These are phyloP conservation scores for Spatholobus suberectus DNA, from an alignment of 306 rosid species.

Conservation along the genomic window DNA sequence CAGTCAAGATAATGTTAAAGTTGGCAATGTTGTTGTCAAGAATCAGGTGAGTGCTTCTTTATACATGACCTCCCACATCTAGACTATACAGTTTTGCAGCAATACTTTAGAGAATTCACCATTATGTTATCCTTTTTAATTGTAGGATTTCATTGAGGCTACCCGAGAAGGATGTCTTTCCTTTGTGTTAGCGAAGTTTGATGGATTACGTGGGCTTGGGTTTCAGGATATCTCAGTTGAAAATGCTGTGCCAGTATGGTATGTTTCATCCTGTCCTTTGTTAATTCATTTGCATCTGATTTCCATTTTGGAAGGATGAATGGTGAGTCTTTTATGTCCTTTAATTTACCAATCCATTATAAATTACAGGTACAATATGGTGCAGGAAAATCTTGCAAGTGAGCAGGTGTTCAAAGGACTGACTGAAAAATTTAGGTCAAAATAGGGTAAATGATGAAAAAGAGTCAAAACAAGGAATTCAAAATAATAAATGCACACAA, in stretches of 20 bases:
- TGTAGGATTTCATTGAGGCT: conserved; percentile 86
- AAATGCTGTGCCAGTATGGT: conserved; percentile 82
- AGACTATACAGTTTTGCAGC: conserved; percentile 30
- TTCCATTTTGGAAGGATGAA: not conserved
- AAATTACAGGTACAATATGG: conserved; percentile 72
- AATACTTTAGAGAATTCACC: conserved; percentile 8
- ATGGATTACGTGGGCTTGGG: conserved; percentile 91
- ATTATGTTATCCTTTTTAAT: conserved; percentile 22
- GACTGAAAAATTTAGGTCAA: not conserved
- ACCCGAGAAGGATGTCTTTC: conserved; percentile 77
- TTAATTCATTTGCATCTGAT: conserved; percentile 9
- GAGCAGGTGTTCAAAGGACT: conserved; percentile 61
- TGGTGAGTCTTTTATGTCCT: not conserved
- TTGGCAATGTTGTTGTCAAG: conserved; percentile 71
- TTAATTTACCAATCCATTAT: conserved; percentile 36
- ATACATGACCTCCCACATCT: conserved; percentile 3
- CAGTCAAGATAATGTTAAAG: conserved; percentile 75
- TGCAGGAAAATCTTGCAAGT: conserved; percentile 65
- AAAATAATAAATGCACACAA: not conserved
- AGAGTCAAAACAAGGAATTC: not conserved
- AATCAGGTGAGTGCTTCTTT: conserved; percentile 67
- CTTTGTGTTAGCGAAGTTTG: conserved; percentile 76
- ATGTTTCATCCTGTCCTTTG: conserved; percentile 33
- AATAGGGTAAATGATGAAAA: not conserved
- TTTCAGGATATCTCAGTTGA: conserved; percentile 87